A percentile compares a stretch with the other conserved stretches of the same genome.
Conservation (phyloP, 768 basidiomycete species). For the Harrya chromipes region DNA sequence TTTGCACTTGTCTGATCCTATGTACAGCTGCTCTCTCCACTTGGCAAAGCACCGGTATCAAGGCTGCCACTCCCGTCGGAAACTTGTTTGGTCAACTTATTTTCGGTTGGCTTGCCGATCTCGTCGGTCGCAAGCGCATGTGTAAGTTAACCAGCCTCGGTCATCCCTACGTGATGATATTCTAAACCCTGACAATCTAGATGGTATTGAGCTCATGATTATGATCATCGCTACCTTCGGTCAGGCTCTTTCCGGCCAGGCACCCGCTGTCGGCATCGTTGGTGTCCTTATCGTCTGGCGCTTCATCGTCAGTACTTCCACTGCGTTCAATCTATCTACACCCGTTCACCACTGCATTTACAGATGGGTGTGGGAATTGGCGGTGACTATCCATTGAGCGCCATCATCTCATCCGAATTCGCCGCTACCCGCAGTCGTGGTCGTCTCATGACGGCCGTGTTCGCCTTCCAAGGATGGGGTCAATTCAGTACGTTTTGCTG, state of each 20-base stretch:
- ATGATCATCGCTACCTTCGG: slow-evolving; percentile 79
- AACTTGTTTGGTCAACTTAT: slow-evolving; percentile 72
- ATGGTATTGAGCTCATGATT: slow-evolving; percentile 63
- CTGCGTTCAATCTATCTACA: neutral
- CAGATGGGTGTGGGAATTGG: slow-evolving; percentile 83
- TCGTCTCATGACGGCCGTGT: slow-evolving; percentile 87
- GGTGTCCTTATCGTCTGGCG: slow-evolving; percentile 83
- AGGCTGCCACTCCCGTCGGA: slow-evolving; percentile 74
- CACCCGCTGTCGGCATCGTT: slow-evolving; percentile 65
- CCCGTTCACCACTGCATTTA: neutral
- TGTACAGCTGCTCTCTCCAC: slow-evolving; percentile 30
- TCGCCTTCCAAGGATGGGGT: slow-evolving; percentile 86
- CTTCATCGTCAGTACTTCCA: slow-evolving; percentile 49
- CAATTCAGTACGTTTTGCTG: slow-evolving; percentile 54
- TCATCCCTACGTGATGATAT: neutral
- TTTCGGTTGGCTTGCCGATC: slow-evolving; percentile 80
- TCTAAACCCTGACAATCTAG: slow-evolving; percentile 17
- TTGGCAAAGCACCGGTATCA: slow-evolving; percentile 74
- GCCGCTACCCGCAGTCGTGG: slow-evolving; percentile 75
- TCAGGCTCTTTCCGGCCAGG: slow-evolving; percentile 71
- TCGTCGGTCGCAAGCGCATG: slow-evolving; percentile 76
- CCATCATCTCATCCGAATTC: slow-evolving; percentile 89
- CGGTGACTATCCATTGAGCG: slow-evolving; percentile 83
- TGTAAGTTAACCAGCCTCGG: slow-evolving; percentile 43
- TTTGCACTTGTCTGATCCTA: neutral